A percentile compares a stretch with the other conserved stretches of the same genome.
These are phyloP conservation scores for Fusarium nisikadoi DNA, from an alignment of 2,329 filamentous ascomycete genomes.

Conservation along the genomic window DNA sequence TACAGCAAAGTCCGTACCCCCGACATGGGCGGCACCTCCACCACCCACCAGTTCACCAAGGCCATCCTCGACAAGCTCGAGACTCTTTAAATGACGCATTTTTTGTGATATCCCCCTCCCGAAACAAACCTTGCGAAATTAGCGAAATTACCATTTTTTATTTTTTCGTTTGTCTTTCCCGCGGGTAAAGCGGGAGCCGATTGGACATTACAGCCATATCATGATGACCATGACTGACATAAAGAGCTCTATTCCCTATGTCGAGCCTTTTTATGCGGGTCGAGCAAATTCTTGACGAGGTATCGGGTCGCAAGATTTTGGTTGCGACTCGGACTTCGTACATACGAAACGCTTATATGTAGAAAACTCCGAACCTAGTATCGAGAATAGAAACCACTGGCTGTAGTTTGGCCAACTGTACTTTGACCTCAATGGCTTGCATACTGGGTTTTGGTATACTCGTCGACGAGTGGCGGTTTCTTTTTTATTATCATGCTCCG, in stretches of 20 bases:
- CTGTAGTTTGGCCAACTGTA: not conserved
- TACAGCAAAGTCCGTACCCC: slow-evolving; percentile 84
- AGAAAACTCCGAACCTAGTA: slow-evolving; percentile 1
- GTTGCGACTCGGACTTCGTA: slow-evolving; percentile 22
- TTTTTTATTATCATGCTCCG: not conserved
- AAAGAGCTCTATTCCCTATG: slow-evolving; percentile 10
- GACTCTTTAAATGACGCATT: slow-evolving; percentile 63
- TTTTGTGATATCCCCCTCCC: slow-evolving; percentile 40
- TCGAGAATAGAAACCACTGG: not conserved
- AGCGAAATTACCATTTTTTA: slow-evolving; percentile 14
- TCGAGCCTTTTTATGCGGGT: slow-evolving; percentile 20
- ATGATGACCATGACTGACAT: slow-evolving; percentile 22
- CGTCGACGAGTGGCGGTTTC: not conserved
- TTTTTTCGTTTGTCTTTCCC: slow-evolving; percentile 29
- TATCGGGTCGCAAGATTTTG: slow-evolving; percentile 16
- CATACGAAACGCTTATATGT: slow-evolving; percentile 17
- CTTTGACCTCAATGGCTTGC: not conserved
- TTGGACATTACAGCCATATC: slow-evolving; percentile 11
- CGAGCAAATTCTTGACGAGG: slow-evolving; percentile 19
- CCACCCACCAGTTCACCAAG: slow-evolving; percentile 94
- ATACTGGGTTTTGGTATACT: not conserved
- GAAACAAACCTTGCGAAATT: slow-evolving; percentile 31
- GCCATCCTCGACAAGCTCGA: slow-evolving; percentile 98
- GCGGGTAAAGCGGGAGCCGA: slow-evolving; percentile 1
- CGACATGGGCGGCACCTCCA: slow-evolving; percentile 93